Evolutionary conservation across 768 basidiomycete genomes (phyloP).

Genomic region (Lactarius evosmus): DNA sequence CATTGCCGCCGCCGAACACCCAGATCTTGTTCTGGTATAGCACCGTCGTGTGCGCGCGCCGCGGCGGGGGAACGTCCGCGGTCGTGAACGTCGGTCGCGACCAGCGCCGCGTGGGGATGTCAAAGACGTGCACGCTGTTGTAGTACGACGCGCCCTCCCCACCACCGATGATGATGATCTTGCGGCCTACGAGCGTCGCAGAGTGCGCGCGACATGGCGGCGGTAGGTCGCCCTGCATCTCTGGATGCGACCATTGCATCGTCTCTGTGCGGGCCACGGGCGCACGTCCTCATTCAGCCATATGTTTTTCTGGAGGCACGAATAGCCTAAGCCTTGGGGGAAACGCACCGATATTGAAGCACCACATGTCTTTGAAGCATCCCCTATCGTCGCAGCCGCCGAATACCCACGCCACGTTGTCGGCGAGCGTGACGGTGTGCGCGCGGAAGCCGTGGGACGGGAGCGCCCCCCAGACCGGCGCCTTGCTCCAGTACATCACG

Average conservation of each 20-base stretch:
- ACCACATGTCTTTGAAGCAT: conserved; percentile 72
- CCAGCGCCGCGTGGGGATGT: conserved; percentile 73
- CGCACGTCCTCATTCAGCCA: neutral
- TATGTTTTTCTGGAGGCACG: neutral
- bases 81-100: conserved; percentile 41
- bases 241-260: conserved; percentile 83
- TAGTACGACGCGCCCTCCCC: conserved; percentile 82
- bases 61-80: conserved; percentile 41
- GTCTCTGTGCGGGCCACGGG: conserved; percentile 52
- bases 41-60: conserved; percentile 87
- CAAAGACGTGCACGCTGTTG: conserved; percentile 77
- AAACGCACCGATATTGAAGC: conserved; percentile 75
- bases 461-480: conserved; percentile 69
- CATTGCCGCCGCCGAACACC: conserved; percentile 94
- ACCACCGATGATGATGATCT: conserved; percentile 82
- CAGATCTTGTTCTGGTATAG: conserved; percentile 68
- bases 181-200: conserved; percentile 76
- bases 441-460: conserved; percentile 72
- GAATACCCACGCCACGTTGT: conserved; percentile 80
- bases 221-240: conserved; percentile 72
- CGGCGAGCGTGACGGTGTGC: conserved; percentile 81
- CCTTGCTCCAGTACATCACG: conserved; percentile 81
- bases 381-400: conserved; percentile 85
- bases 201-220: conserved; percentile 87
- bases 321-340: neutral